Percentiles rank a stretch among this genome's conserved stretches.
Conservation (phyloP, 2,329 filamentous ascomycete genomes). For the Cylindrodendrum hubeiense region DNA sequence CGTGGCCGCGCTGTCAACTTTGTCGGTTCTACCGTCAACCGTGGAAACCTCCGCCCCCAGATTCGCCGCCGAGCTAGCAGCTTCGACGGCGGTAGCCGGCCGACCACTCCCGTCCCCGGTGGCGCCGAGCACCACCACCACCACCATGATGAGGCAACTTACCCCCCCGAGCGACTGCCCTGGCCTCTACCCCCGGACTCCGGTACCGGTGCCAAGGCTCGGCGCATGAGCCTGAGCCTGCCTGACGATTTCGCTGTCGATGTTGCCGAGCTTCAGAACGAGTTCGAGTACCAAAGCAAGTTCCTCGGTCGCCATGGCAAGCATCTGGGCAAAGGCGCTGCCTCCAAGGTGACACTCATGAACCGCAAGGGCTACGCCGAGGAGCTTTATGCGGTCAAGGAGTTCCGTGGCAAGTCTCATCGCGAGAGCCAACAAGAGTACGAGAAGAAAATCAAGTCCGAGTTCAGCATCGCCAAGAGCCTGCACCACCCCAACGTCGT, state of each 20-base stretch:
- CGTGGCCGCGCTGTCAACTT: constrained; percentile 64
- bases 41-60: constrained; percentile 39
- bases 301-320: constrained; percentile 80
- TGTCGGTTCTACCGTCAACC: constrained; percentile 47
- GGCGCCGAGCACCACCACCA: constrained; percentile 28
- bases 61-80: constrained; percentile 59
- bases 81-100: constrained; percentile 56
- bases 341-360: constrained; percentile 87
- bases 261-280: constrained; percentile 74
- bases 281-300: constrained; percentile 79
- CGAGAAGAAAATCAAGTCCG: constrained; percentile 90
- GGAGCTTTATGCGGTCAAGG: constrained; percentile 87
- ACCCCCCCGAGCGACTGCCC: constrained; percentile 59
- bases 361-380: constrained; percentile 72
- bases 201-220: constrained; percentile 81
- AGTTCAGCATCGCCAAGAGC: constrained; percentile 89
- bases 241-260: constrained; percentile 82
- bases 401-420: constrained; percentile 80
- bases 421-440: constrained; percentile 81
- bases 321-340: constrained; percentile 84
- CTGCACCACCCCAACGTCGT: constrained; percentile 90
- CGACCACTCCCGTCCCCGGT: constrained; percentile 37
- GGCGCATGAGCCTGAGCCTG: constrained; percentile 80
- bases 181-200: constrained; percentile 75
- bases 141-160: constrained; percentile 44